Base-by-base conservation (phyloP, 768 basidiomycete species). In the Rhizopogon rudus region DNA sequence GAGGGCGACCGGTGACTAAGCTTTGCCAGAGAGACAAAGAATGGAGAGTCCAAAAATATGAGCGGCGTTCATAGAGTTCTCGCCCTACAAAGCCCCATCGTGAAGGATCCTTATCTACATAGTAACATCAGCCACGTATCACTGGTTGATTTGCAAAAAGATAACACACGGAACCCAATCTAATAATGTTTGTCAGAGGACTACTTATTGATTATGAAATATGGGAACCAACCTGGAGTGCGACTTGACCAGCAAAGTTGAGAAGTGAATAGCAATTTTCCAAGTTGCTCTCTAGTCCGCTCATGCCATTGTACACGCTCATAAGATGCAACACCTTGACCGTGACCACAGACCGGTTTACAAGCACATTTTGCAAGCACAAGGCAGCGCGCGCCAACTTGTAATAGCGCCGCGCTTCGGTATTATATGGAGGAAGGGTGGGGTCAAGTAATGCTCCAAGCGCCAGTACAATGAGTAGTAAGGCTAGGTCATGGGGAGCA, bases 21-120 rank as follows among this genome's bases (percentile, higher is more conserved):
- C 78, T 77, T 78, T 80, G 78, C 79, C 80, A 81, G 42, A 80
- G 62, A n/a, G 76, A 72, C 13, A 67, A 75, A 25, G 73, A 54
- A 59, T 81, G 66, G 31, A 82, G 66, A 61, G 78, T 78, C 79
- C 80, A 83, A 65, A 82, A 82, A 67, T 78, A 81, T 7, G 74
- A 68, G 20, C 81, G 75, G 54, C 81, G 73, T 28, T 79, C 77
- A 57, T 83, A 81, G 6, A 75, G 77, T 44, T 80, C 80, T 51
- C 73, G 77, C 12, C 74, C 78, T 44, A 71, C 52, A 45, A 83
- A 72, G 40, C 75, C 71, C 81, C 81, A 82, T 60, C 74, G 66
- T 9, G 75, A 74, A 14, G 80, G 79, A 65, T 81, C 78, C 43
- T 79, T 67, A 61, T 81, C 78, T 79, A 41, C 13, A 20, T 3